Evolutionary conservation across 768 basidiomycete genomes (phyloP).

Genomic region (Lentinula edodes): DNA sequence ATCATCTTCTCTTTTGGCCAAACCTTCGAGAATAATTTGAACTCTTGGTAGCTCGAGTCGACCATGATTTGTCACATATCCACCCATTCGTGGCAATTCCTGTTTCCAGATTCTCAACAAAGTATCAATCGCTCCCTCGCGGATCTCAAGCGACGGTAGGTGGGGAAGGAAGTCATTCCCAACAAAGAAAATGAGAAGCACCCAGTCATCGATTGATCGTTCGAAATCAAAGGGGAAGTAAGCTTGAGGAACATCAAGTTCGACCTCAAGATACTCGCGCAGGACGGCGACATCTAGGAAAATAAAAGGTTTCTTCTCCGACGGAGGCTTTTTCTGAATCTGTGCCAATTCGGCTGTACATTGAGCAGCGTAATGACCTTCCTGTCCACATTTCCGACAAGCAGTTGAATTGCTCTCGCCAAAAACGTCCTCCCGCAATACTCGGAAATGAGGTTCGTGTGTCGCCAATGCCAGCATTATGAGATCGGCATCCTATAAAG

Average conservation of each 20-base stretch:
- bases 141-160: conserved; percentile 95
- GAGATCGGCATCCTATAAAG: conserved; percentile 88
- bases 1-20: conserved; percentile 92
- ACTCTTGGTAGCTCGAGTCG: conserved; percentile 78
- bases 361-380: conserved; percentile 92
- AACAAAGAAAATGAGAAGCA: conserved; percentile 99
- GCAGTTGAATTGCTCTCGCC: conserved; percentile 70
- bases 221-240: conserved; percentile 91
- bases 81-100: conserved; percentile 93
- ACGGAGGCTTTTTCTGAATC: conserved; percentile 58
- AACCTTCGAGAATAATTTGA: conserved; percentile 92
- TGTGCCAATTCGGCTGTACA: conserved; percentile 80
- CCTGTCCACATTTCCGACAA: conserved; percentile 91
- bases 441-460: conserved; percentile 97
- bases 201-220: conserved; percentile 99
- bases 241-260: conserved; percentile 75
- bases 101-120: conserved; percentile 93
- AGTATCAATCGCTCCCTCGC: conserved; percentile 98
- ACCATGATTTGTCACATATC: conserved; percentile 93
- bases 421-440: conserved; percentile 97
- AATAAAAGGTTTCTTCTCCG: conserved; percentile 94
- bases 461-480: conserved; percentile 99
- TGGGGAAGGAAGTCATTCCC: conserved; percentile 99
- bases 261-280: conserved; percentile 96
- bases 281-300: conserved; percentile 96